These are phyloP conservation scores for Epichloe sylvatica DNA, from an alignment of 2,329 filamentous ascomycete species.

Conservation along the genomic window DNA sequence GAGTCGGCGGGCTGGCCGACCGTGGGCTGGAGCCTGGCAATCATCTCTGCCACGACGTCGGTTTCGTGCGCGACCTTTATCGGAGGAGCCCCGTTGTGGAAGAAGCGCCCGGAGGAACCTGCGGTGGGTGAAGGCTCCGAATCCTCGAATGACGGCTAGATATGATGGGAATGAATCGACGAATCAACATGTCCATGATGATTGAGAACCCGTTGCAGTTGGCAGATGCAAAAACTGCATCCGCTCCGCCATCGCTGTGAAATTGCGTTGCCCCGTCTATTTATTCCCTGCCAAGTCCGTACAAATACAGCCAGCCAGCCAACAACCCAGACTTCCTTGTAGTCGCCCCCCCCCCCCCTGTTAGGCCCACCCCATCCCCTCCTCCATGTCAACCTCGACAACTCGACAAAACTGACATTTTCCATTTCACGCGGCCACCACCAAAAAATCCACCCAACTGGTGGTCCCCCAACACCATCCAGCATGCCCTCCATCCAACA, in stretches of 20 bases:
- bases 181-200: neutral
- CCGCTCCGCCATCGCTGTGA: too few relatives aligned
- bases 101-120: conserved; percentile 11
- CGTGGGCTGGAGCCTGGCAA: conserved; percentile 18
- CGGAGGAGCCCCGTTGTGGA: conserved; percentile 16
- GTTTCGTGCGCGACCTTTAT: conserved; percentile 16
- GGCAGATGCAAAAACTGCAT: neutral
- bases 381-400: too few relatives aligned
- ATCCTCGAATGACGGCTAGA: neutral
- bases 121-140: neutral
- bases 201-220: neutral
- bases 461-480: neutral
- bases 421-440: too few relatives aligned
- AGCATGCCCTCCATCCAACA: conserved; percentile 12
- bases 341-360: too few relatives aligned
- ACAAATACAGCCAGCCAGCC: too few relatives aligned
- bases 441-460: neutral
- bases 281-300: too few relatives aligned
- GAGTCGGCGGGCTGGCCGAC: conserved; percentile 19
- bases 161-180: too few relatives aligned
- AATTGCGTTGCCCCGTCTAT: too few relatives aligned
- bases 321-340: too few relatives aligned
- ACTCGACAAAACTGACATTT: too few relatives aligned
- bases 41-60: conserved; percentile 16
- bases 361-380: too few relatives aligned